These are phyloP conservation scores for Ambrosia hybrid DNA, from an alignment of 140 eudicot species.

Conservation along the genomic window DNA sequence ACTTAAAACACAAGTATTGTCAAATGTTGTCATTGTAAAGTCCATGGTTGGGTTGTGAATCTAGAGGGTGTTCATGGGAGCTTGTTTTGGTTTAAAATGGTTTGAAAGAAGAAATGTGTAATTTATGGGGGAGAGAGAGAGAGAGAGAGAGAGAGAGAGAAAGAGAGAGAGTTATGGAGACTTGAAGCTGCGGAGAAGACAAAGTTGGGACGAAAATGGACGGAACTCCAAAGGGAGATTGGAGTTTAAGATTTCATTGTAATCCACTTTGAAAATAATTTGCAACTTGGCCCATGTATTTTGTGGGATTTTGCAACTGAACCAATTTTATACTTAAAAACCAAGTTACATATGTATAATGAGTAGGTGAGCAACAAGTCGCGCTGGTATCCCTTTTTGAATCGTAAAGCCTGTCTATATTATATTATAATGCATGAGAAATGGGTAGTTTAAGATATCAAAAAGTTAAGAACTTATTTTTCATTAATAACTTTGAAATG, in stretches of 20 bases:
- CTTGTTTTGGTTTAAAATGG: conserved; percentile 27
- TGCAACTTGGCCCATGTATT: conserved; percentile 18
- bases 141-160: background rate
- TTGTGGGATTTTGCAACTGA: background rate
- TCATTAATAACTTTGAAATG: too few species aligned
- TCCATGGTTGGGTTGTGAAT: conserved; percentile 43
- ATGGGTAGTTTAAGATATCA: too few species aligned
- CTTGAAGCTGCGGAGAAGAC: conserved; percentile 36
- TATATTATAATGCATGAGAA: too few species aligned
- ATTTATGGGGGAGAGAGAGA: conserved; percentile 23
- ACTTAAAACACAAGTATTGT: conserved; percentile 13
- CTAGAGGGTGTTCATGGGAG: conserved; percentile 19
- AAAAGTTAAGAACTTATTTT: too few species aligned
- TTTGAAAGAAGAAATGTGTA: background rate
- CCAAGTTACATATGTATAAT: background rate
- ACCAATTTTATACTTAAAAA: background rate
- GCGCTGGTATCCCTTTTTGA: too few species aligned
- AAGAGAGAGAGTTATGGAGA: background rate
- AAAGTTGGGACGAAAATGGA: conserved; percentile 27
- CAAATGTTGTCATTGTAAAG: conserved; percentile 33
- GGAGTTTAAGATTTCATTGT: conserved; percentile 32
- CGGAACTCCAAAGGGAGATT: conserved; percentile 27
- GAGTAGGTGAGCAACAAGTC: background rate
- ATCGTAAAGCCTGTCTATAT: too few species aligned
- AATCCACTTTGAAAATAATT: conserved; percentile 12